A percentile compares a stretch with the other conserved stretches of the same genome.
Conservation (phyloP, 768 basidiomycete genomes). For the Cubamyces sp. region DNA sequence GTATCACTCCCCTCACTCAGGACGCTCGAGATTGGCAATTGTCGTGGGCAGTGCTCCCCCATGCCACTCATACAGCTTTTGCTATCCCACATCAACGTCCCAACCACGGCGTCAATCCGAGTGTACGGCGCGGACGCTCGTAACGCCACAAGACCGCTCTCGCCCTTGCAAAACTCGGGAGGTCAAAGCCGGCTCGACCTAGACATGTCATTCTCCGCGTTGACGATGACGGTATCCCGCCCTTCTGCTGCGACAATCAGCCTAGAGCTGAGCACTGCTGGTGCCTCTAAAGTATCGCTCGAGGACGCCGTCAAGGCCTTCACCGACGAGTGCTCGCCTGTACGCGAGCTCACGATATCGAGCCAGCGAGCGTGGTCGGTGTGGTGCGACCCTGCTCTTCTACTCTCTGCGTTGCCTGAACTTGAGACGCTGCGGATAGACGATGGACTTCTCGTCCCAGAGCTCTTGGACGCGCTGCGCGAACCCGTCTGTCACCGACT, state of each 20-base stretch:
- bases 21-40: constrained; percentile 11
- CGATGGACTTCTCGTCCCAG: constrained; percentile 3
- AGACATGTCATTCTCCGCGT: constrained; percentile 7
- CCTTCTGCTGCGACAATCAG: not conserved
- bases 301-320: constrained; percentile 3
- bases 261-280: constrained; percentile 16
- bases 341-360: not conserved
- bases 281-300: constrained; percentile 2
- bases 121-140: constrained; percentile 3
- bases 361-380: constrained; percentile 17
- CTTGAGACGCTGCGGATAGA: not conserved
- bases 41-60: not conserved
- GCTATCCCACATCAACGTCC: constrained; percentile 6
- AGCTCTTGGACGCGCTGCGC: constrained; percentile 2
- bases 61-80: constrained; percentile 1
- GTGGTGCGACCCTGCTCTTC: constrained; percentile 14
- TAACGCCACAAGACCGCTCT: not conserved
- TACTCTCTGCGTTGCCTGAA: constrained; percentile 2
- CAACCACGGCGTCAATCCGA: not conserved
- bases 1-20: not conserved
- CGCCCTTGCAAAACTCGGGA: not conserved
- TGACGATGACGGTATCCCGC: not conserved
- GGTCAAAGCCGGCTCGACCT: constrained; percentile 2
- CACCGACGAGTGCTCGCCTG: not conserved
- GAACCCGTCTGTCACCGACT: not conserved